Base-by-base conservation (phyloP, 23 red algal species). In the Cyanidioschyzon merolae region DNA sequence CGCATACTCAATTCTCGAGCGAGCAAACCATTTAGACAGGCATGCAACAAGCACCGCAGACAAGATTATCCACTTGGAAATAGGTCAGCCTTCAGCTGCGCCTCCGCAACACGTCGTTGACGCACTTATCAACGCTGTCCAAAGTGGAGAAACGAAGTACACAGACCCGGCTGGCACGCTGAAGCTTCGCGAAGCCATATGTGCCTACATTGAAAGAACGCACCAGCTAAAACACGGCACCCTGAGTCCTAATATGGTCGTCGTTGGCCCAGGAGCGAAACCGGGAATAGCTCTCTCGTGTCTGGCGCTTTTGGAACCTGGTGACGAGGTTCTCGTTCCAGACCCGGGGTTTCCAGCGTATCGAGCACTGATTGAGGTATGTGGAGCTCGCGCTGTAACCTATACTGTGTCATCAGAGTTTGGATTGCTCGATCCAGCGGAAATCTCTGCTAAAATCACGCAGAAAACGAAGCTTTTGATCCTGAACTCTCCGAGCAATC, bases 271-370 rank as follows among this genome's bases (percentile, higher is more conserved):
- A 0, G 92, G 92, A 38, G 92, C 92, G 0, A 96, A 96, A 84
- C 92, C 92, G 21, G 92, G 87, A 0, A 59, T 96, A 40, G 84
- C 90, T 38, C 68, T 96, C 21, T 76, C 83, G 1, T 79, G 75
- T 27, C 37, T 90, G 36, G 86, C 92, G 0, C 78, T 96, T 0
- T 59, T 96, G 3, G 83, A 77, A 35, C 63, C 76, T 36, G 74
- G 84, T 41, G 92, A 96, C 26, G 79, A 79, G 35, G 87, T 90
- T 0, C 67, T 96, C 25, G 86, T 89, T 67, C 92, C 92, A 30
- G 92, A 96, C 76, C 92, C 92, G 15, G 92, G 92, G 26, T 96
- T 96, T 45, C 92, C 92, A 36, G 90, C 87, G 0, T 96, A 96
- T 41, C 40, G 67, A 38, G 92, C 92, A 0, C 84, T 88, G 79